These are phyloP conservation scores for Vaccinium corymbosum DNA, from an alignment of 148 eudicot species.

Conservation along the genomic window DNA sequence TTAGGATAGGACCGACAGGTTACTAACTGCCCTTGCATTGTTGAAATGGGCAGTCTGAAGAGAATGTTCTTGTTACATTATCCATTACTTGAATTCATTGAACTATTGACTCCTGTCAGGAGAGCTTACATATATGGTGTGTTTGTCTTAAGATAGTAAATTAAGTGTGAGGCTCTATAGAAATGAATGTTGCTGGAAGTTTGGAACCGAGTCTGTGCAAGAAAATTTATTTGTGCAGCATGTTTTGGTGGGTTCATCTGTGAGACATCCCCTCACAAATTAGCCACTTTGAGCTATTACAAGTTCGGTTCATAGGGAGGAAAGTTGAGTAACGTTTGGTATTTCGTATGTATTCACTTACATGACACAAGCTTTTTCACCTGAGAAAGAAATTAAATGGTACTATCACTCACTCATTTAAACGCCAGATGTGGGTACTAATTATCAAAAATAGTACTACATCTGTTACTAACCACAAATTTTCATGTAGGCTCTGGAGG, in stretches of 20 bases:
- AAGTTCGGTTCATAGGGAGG: neutral
- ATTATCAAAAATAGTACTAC: neutral
- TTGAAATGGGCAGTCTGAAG: neutral
- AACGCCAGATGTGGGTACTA: neutral
- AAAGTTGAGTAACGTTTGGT: neutral
- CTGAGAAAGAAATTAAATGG: neutral
- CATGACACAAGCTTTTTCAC: neutral
- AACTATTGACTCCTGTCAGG: neutral
- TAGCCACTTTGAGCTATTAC: neutral
- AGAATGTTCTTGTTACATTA: neutral
- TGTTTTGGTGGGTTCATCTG: neutral
- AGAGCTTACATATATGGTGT: neutral
- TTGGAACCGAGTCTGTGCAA: neutral
- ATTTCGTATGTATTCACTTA: neutral
- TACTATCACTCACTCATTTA: neutral
- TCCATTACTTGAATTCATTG: neutral
- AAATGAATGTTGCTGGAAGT: neutral
- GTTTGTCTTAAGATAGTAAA: neutral
- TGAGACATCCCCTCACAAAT: neutral
- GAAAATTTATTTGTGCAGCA: neutral
- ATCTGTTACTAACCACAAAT: neutral
- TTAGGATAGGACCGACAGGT: neutral
- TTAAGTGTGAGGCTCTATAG: neutral
- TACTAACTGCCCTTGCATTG: neutral
- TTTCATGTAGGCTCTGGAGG: conserved; percentile 54